These are phyloP conservation scores for Entonaema liquescens DNA, from an alignment of 495 filamentous ascomycete species.

Conservation along the genomic window DNA sequence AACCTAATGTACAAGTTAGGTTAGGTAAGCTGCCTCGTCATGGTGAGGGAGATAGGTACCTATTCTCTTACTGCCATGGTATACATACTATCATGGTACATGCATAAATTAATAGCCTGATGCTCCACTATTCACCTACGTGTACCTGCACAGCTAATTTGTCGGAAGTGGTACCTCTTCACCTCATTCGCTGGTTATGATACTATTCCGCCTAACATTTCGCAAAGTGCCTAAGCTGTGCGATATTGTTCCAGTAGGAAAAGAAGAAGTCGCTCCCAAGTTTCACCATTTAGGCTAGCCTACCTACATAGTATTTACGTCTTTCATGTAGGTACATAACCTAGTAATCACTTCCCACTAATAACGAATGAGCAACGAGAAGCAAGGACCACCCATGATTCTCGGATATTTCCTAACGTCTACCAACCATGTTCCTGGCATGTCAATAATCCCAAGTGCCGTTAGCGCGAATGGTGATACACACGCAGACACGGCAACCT, in stretches of 20 bases:
- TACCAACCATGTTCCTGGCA: constrained; percentile 39
- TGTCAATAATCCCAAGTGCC: constrained; percentile 31
- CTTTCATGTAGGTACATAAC: not conserved
- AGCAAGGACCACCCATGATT: constrained; percentile 5
- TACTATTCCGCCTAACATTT: constrained; percentile 20
- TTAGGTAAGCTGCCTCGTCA: constrained; percentile 19
- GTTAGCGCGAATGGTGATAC: constrained; percentile 39
- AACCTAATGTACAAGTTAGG: constrained; percentile 17
- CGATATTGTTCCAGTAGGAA: constrained; percentile 12
- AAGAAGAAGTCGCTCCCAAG: constrained; percentile 8
- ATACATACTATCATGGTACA: constrained; percentile 1
- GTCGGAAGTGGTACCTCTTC: constrained; percentile 29
- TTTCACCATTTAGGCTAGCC: constrained; percentile 28
- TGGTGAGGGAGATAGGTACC: not conserved
- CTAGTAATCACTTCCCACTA: not conserved
- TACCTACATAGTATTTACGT: not conserved
- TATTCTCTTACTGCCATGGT: not conserved
- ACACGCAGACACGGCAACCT: not conserved
- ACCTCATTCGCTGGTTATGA: constrained; percentile 18
- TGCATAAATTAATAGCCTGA: constrained; percentile 19
- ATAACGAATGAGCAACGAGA: not conserved
- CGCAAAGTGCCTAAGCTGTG: constrained; percentile 8
- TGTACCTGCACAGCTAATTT: constrained; percentile 39
- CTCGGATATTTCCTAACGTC: constrained; percentile 11
- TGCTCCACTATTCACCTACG: constrained; percentile 36